phyloP scores from a whole-genome alignment of 2,329 filamentous ascomycete species.

The Sclerotiophoma versabilis region DNA sequence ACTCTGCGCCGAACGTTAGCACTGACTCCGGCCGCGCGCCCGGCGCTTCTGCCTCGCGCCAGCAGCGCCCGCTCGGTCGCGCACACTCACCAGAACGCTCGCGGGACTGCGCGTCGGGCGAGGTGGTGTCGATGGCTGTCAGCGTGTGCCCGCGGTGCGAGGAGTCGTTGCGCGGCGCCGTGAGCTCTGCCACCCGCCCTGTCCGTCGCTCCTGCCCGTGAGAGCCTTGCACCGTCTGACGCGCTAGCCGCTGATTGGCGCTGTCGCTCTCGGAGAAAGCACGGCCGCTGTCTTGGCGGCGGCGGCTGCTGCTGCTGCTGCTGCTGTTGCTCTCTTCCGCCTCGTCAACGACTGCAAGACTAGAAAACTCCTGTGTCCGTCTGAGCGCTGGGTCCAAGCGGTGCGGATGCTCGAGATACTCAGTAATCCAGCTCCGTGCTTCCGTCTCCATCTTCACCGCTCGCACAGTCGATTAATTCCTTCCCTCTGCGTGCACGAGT shows the following conservation, averaged over 20 bases:
- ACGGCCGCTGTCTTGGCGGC: no score
- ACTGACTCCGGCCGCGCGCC: slow-evolving; percentile 10
- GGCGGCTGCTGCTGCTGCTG: no score
- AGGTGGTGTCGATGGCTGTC: not conserved
- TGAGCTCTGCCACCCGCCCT: slow-evolving; percentile 3
- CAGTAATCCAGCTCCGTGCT: not conserved
- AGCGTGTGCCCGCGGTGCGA: not conserved
- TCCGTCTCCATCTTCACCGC: not conserved
- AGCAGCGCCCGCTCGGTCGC: slow-evolving; percentile 5
- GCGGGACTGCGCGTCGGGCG: not conserved
- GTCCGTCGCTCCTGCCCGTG: slow-evolving; percentile 9
- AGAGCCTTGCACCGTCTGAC: slow-evolving; percentile 22
- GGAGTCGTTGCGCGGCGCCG: slow-evolving; percentile 5
- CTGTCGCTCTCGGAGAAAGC: not conserved
- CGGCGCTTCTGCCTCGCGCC: slow-evolving; percentile 7
- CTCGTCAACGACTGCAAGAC: not conserved
- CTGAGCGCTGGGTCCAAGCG: no score
- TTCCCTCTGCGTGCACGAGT: no score
- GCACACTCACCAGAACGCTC: slow-evolving; percentile 12
- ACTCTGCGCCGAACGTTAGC: slow-evolving; percentile 18
- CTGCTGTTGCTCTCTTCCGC: not conserved
- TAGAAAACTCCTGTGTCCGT: not conserved
- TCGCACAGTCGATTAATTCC: not conserved
- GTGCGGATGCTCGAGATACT: not conserved
- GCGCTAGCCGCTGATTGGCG: slow-evolving; percentile 21